Conservation (phyloP, 2,329 filamentous ascomycete genomes). For the Colletotrichum sp. region DNA sequence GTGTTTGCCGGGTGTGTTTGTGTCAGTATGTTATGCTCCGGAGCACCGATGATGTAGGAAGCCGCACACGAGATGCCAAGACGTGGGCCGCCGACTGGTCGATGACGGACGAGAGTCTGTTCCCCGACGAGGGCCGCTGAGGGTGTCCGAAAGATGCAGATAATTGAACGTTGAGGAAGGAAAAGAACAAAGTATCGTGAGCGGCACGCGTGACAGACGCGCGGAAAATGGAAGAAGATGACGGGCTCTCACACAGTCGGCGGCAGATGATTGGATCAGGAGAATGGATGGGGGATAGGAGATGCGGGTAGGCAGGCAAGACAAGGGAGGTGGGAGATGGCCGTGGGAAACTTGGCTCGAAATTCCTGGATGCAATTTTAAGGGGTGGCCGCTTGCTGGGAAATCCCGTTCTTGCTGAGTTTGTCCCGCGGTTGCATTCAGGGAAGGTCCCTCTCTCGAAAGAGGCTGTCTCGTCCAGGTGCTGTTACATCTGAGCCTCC, state of each 20-base stretch:
- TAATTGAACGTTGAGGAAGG: background rate
- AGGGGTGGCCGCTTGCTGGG: background rate
- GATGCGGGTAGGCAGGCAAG: background rate
- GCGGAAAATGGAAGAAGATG: background rate
- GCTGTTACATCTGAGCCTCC: background rate
- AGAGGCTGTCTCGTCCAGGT: background rate
- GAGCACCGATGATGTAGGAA: background rate
- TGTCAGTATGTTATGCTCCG: background rate
- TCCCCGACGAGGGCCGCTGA: background rate
- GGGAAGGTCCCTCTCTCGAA: background rate
- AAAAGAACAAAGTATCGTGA: background rate
- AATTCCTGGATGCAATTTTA: constrained; percentile 4
- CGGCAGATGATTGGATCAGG: background rate
- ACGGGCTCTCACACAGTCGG: background rate
- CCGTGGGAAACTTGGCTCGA: background rate
- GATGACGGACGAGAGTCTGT: background rate
- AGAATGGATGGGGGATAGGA: background rate
- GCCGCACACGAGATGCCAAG: background rate
- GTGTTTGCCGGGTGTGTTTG: background rate
- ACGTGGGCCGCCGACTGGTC: background rate
- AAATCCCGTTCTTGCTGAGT: background rate
- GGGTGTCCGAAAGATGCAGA: background rate
- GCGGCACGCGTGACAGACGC: constrained; percentile 3
- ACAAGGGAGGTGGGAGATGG: background rate
- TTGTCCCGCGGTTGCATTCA: background rate